These are phyloP conservation scores for Penicillium sp. DNA, from an alignment of 2,329 filamentous ascomycete genomes.

Conservation along the genomic window DNA sequence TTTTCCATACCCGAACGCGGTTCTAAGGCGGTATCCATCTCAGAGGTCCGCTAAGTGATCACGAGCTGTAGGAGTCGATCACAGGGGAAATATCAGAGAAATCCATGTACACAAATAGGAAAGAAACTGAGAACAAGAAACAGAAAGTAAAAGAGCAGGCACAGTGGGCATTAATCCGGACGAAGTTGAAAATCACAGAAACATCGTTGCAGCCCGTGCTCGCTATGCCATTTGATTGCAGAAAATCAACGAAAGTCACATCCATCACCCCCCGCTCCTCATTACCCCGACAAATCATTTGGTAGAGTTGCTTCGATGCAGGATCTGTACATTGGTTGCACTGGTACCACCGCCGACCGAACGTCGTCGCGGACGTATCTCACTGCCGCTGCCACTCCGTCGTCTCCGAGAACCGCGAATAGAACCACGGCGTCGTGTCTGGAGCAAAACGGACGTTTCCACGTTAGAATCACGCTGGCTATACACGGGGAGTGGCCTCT, in stretches of 20 bases:
- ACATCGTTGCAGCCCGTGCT: constrained; percentile 35
- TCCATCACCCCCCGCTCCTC: constrained; percentile 16
- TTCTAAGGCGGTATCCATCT: constrained; percentile 42
- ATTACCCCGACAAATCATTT: constrained; percentile 31
- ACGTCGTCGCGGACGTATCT: constrained; percentile 43
- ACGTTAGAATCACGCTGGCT: constrained; percentile 51
- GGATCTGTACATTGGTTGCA: constrained; percentile 33
- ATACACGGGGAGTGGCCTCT: constrained; percentile 37
- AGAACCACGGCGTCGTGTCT: constrained; percentile 48
- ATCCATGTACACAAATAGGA: constrained; percentile 44
- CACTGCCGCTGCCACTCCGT: constrained; percentile 43
- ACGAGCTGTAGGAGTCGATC: constrained; percentile 21
- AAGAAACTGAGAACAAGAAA: constrained; percentile 22
- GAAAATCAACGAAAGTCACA: constrained; percentile 26
- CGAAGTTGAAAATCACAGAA: constrained; percentile 26
- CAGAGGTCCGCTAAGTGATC: constrained; percentile 33
- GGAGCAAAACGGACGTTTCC: constrained; percentile 44
- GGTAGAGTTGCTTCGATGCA: constrained; percentile 45
- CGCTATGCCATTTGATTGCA: constrained; percentile 38
- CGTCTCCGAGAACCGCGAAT: constrained; percentile 41
- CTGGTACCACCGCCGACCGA: constrained; percentile 38
- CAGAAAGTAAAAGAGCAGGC: constrained; percentile 19
- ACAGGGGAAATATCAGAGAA: constrained; percentile 36
- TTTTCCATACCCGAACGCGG: constrained; percentile 46
- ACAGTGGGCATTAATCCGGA: constrained; percentile 24